Conservation (phyloP, 352 stramenopile species). For the Globisporangium middletonii region DNA sequence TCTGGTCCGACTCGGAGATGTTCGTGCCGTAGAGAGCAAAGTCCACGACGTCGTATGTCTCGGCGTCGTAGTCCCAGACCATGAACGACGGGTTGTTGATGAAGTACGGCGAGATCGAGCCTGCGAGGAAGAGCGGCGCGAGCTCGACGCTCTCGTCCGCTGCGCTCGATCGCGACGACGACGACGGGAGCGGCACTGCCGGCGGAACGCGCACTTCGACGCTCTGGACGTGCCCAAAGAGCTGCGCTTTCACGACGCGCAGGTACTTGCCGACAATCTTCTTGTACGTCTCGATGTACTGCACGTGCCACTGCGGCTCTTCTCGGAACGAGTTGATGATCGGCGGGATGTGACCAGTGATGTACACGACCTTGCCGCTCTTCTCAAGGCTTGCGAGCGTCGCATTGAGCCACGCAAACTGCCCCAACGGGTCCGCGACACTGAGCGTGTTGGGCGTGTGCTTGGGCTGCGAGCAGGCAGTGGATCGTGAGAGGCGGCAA, state of each 20-base stretch:
- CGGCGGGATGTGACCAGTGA: slow-evolving; percentile 89
- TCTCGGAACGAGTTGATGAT: slow-evolving; percentile 84
- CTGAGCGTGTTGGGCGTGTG: slow-evolving; percentile 68
- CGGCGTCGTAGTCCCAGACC: slow-evolving; percentile 63
- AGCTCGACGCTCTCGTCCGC: slow-evolving; percentile 16
- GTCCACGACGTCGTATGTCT: slow-evolving; percentile 63
- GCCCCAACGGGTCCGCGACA: slow-evolving; percentile 74
- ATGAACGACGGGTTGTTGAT: slow-evolving; percentile 88
- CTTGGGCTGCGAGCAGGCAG: slow-evolving; percentile 29
- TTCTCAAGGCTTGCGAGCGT: slow-evolving; percentile 47
- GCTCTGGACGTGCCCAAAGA: slow-evolving; percentile 90
- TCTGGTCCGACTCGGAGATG: slow-evolving; percentile 30
- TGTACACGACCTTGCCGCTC: slow-evolving; percentile 59
- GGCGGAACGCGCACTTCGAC: slow-evolving; percentile 81
- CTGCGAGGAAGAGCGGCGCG: slow-evolving; percentile 68
- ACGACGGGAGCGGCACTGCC: slow-evolving; percentile 6
- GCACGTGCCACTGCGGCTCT: slow-evolving; percentile 76
- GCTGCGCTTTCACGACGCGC: slow-evolving; percentile 64
- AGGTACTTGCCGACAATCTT: slow-evolving; percentile 54
- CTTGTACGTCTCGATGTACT: slow-evolving; percentile 84
- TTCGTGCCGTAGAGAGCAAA: slow-evolving; percentile 69
- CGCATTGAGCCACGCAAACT: slow-evolving; percentile 89
- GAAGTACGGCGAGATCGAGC: slow-evolving; percentile 85
- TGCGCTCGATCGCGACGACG: neutral
- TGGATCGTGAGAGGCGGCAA: too few relatives aligned